Percentiles rank a stretch among this genome's conserved stretches.
Conservation (phyloP, 2,329 filamentous ascomycete genomes). For the Aplosporella prunicola region DNA sequence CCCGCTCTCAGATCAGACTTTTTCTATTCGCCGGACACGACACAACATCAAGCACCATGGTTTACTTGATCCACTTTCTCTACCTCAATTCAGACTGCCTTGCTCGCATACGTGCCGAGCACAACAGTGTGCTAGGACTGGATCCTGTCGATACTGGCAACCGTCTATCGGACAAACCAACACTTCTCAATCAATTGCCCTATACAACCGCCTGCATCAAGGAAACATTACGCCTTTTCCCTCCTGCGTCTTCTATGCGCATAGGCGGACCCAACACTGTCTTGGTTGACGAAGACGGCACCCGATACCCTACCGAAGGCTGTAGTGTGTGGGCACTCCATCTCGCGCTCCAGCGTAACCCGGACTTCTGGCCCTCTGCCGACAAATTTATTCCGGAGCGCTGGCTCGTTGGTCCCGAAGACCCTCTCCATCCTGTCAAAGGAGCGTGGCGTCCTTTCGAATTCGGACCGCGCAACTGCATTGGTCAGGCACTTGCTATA, state of each 20-base stretch:
- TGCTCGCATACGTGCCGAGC: constrained; percentile 19
- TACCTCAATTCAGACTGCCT: constrained; percentile 18
- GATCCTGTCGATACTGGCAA: constrained; percentile 12
- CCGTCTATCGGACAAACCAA: constrained; percentile 15
- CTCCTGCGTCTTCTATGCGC: constrained; percentile 15
- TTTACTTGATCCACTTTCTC: constrained; percentile 22
- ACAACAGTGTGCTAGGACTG: constrained; percentile 22
- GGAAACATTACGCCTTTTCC: constrained; percentile 25
- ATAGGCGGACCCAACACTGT: not conserved
- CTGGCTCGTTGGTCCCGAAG: constrained; percentile 3
- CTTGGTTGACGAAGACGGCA: not conserved
- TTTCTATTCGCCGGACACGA: constrained; percentile 30
- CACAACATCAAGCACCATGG: constrained; percentile 24
- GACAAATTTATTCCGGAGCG: constrained; percentile 20
- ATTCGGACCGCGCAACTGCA: constrained; percentile 27
- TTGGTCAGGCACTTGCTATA: constrained; percentile 29
- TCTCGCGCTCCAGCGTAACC: constrained; percentile 15
- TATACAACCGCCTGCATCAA: constrained; percentile 28
- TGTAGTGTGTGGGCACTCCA: constrained; percentile 9
- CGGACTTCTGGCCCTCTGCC: constrained; percentile 15
- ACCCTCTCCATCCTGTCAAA: constrained; percentile 11
- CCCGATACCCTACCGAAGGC: constrained; percentile 12
- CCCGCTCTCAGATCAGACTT: constrained; percentile 18
- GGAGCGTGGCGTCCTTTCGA: constrained; percentile 31
- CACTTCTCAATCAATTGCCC: constrained; percentile 21